These are phyloP conservation scores for Begonia peltatifolia DNA, from an alignment of 306 rosid genomes.

Conservation along the genomic window DNA sequence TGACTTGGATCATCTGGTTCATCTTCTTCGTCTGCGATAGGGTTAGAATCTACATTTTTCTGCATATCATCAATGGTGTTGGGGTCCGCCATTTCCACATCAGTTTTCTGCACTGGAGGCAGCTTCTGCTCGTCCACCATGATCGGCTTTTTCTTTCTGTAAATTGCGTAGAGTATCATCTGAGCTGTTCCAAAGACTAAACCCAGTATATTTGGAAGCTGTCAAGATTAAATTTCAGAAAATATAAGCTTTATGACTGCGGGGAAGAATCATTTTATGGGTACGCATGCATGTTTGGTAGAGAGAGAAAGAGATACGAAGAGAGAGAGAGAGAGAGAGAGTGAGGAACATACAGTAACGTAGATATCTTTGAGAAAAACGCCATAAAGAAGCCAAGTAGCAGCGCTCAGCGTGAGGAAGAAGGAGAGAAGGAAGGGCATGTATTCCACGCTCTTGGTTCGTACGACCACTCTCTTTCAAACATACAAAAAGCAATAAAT, in stretches of 20 bases:
- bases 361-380: conserved; percentile 56
- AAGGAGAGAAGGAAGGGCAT: conserved; percentile 73
- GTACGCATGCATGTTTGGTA: not conserved
- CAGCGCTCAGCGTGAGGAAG: conserved; percentile 75
- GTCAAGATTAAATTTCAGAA: not conserved
- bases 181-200: conserved; percentile 73
- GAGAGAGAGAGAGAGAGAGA: not conserved
- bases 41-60: not conserved
- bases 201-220: conserved; percentile 82
- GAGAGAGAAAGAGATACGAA: not conserved
- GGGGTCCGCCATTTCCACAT: conserved; percentile 9
- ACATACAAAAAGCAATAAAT: not conserved
- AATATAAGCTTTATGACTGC: not conserved
- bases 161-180: conserved; percentile 61
- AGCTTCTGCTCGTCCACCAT: conserved; percentile 22
- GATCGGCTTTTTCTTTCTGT: conserved; percentile 33
- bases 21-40: too few species aligned
- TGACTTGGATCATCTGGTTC: too few species aligned
- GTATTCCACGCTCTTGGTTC: conserved; percentile 70
- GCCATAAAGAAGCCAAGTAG: conserved; percentile 88
- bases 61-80: not conserved
- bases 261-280: not conserved
- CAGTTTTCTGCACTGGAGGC: conserved; percentile 31
- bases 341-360: conserved; percentile 46
- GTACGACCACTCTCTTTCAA: conserved; percentile 50